Percentiles rank a stretch among this genome's conserved stretches.
Conservation (phyloP, 805 yeast genomes). For the Soucietia sequanensis region DNA sequence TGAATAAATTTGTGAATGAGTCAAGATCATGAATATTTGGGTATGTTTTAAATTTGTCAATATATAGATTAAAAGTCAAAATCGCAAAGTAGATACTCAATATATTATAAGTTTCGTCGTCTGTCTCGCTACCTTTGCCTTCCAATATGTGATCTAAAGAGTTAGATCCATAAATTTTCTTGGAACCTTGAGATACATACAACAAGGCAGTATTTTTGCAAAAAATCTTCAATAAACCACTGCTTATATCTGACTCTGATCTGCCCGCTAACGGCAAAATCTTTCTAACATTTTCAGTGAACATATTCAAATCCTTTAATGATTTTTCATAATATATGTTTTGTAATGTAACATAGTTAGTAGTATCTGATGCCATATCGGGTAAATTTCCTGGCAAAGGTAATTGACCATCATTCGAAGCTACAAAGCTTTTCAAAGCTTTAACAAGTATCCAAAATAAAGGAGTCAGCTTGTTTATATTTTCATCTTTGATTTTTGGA, state of each 20-base stretch:
- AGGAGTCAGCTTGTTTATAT: constrained; percentile 15
- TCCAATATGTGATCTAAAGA: constrained; percentile 13
- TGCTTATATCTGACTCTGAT: constrained; percentile 24
- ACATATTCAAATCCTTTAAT: constrained; percentile 41
- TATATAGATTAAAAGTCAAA: constrained; percentile 28
- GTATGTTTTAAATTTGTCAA: constrained; percentile 9
- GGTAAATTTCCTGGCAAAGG: constrained; percentile 78
- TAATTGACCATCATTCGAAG: constrained; percentile 34
- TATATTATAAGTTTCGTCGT: constrained; percentile 11
- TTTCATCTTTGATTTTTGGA: constrained; percentile 16
- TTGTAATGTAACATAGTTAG: constrained; percentile 57
- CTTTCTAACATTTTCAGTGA: constrained; percentile 32
- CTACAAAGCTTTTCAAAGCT: constrained; percentile 54
- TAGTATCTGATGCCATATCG: constrained; percentile 84
- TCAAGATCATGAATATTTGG: constrained; percentile 22
- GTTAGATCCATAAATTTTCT: constrained; percentile 14
- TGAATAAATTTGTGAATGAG: constrained; percentile 17
- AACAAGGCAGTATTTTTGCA: constrained; percentile 61
- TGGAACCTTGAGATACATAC: constrained; percentile 48
- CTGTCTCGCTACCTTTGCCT: constrained; percentile 11
- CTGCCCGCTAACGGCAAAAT: constrained; percentile 26
- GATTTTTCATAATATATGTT: constrained; percentile 58
- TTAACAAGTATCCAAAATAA: constrained; percentile 62
- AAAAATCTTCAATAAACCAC: constrained; percentile 45
- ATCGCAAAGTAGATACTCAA: constrained; percentile 45